phyloP scores from a whole-genome alignment of 1,284 basidiomycete species.

The Laetiporus sulphureus region DNA sequence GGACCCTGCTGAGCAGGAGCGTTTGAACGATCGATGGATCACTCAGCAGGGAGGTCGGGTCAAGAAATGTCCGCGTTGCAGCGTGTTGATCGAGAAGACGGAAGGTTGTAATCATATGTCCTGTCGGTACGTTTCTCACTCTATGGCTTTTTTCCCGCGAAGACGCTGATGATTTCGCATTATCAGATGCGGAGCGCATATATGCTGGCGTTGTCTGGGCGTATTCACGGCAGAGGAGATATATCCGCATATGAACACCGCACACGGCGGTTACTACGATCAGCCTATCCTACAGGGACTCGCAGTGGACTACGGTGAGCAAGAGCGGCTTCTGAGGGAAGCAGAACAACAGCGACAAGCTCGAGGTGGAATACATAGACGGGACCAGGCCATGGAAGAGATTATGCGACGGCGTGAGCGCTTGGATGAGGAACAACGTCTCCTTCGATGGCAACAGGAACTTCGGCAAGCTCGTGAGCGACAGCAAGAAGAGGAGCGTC shows the following conservation, averaged over 20 bases:
- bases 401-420: too few relatives aligned
- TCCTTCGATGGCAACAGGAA: too few relatives aligned
- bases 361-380: too few relatives aligned
- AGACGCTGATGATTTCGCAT: neutral
- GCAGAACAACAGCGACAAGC: too few relatives aligned
- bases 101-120: conserved; percentile 27
- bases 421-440: too few relatives aligned
- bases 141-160: neutral
- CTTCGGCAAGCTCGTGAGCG: too few relatives aligned
- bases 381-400: too few relatives aligned
- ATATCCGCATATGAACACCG: conserved; percentile 3
- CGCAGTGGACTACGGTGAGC: neutral
- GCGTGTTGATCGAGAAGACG: conserved; percentile 19
- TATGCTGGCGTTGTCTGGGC: conserved; percentile 9
- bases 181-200: conserved; percentile 7
- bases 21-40: conserved; percentile 26
- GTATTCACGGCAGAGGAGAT: conserved; percentile 18
- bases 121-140: conserved; percentile 13
- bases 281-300: neutral
- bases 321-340: conserved; percentile 1
- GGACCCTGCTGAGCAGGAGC: conserved; percentile 30
- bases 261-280: conserved; percentile 5
- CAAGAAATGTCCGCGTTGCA: conserved; percentile 23
- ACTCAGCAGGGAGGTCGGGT: conserved; percentile 19
- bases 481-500: too few relatives aligned